Evolutionary conservation across 768 basidiomycete species (phyloP), one percentile per base, ranked within the genome.

Genomic region (Clathrus columnatus): DNA sequence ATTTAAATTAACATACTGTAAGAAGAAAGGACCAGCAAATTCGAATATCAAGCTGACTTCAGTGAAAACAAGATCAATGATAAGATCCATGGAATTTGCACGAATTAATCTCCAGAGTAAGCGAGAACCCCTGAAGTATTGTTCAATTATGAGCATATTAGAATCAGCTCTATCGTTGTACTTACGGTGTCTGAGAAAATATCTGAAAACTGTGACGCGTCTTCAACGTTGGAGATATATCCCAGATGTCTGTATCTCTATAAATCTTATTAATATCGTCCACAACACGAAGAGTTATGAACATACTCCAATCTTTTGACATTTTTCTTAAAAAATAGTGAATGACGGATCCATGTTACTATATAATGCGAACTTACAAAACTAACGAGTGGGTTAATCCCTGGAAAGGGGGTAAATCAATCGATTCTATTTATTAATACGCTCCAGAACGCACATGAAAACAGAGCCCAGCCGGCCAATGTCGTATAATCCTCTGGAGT

Each of bases 21-120:
- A 55, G 51, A 69, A 69, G 61, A 64, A 72, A 21, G 71, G 71
- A 16, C 63, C 62, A 5, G 67, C 66, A 61, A 70, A 72, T 26
- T 67, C 66, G 61, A 66, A 65, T 7, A 67, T 50, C 20, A 70
- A 65, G 43, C 64, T 60, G 18, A 61, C 48, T 43, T 65, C 41
- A 0, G 70, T 68, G 23, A 69, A 53, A 8, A 57, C 24, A 20
- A 57, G 57, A 54, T 70, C 68, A 17, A 69, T 28, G 10, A 59
- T 61, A n/a, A 61, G 21, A 26, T 61, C 60, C 42, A 59, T 44
- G 11, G 60, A 61, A 46, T 61, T 61, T 26, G 60, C 60, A 14
- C 51, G 54, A 23, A 55, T 23, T 36, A 56, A 26, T 41, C 28
- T 32, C 48, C 30, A 56, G 20, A 59, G 14, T 20, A 56, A n/a